These are phyloP conservation scores for Leishmania lainsoni DNA, from an alignment of 208 protist genomes.

Conservation along the genomic window DNA sequence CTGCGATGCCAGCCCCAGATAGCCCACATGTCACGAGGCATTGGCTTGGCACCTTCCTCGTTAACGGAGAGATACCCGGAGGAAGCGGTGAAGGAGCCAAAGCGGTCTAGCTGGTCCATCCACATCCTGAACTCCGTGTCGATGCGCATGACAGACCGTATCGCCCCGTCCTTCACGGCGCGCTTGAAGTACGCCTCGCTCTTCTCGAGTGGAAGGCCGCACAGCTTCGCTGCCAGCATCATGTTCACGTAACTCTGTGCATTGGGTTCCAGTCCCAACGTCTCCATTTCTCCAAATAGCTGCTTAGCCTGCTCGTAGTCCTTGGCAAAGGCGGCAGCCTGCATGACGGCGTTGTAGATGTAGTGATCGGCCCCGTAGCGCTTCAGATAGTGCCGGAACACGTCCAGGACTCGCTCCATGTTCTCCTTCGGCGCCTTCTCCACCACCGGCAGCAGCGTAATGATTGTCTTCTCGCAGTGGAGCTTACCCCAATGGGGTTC, in stretches of 20 bases:
- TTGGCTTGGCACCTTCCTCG: slow-evolving; percentile 81
- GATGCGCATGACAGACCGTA: slow-evolving; percentile 78
- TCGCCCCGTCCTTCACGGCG: slow-evolving; percentile 56
- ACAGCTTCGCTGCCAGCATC: slow-evolving; percentile 82
- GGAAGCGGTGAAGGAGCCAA: slow-evolving; percentile 84
- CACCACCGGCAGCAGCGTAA: slow-evolving; percentile 80
- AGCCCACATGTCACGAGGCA: slow-evolving; percentile 90
- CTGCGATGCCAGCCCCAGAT: slow-evolving; percentile 87
- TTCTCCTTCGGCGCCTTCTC: slow-evolving; percentile 68
- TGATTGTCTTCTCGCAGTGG: slow-evolving; percentile 84
- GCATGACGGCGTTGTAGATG: slow-evolving; percentile 93
- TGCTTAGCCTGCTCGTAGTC: slow-evolving; percentile 66
- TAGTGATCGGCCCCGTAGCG: slow-evolving; percentile 90
- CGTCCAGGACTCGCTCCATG: slow-evolving; percentile 73
- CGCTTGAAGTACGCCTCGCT: slow-evolving; percentile 75
- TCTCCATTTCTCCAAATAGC: slow-evolving; percentile 76
- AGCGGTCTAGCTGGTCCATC: slow-evolving; percentile 88
- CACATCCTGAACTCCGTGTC: slow-evolving; percentile 92
- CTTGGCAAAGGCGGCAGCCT: slow-evolving; percentile 84
- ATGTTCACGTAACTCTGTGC: slow-evolving; percentile 92
- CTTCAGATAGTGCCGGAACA: slow-evolving; percentile 87
- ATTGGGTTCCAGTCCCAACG: slow-evolving; percentile 78
- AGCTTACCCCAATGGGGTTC: slow-evolving; percentile 78
- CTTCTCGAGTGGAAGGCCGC: slow-evolving; percentile 59
- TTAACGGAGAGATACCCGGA: slow-evolving; percentile 78